These are phyloP conservation scores for Saturnispora mendoncae DNA, from an alignment of 805 yeast species.

Conservation along the genomic window DNA sequence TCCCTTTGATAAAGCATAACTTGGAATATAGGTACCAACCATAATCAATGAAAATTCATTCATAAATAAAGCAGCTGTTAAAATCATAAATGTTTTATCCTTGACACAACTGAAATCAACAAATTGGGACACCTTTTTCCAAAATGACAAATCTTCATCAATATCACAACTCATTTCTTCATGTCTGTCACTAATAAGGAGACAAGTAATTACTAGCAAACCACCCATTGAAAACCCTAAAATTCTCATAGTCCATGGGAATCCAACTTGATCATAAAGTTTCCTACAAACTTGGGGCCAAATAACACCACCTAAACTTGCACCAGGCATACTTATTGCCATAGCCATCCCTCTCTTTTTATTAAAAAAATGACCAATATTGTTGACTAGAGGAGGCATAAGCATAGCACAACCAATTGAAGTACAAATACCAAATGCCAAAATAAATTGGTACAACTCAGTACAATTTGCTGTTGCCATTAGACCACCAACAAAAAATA, in stretches of 20 bases:
- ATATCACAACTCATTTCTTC: slow-evolving; percentile 14
- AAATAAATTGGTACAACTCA: slow-evolving; percentile 40
- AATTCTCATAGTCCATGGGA: slow-evolving; percentile 51
- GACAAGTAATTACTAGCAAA: slow-evolving; percentile 23
- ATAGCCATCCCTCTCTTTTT: slow-evolving; percentile 49
- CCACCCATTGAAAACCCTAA: slow-evolving; percentile 39
- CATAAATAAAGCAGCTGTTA: slow-evolving; percentile 36
- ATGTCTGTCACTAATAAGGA: slow-evolving; percentile 26
- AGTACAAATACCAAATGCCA: slow-evolving; percentile 40
- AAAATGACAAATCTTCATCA: not conserved
- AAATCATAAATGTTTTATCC: slow-evolving; percentile 34
- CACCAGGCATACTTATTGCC: slow-evolving; percentile 54
- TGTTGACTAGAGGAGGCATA: slow-evolving; percentile 36
- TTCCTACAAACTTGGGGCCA: slow-evolving; percentile 47
- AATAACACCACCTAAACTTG: slow-evolving; percentile 47
- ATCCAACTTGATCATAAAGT: slow-evolving; percentile 44
- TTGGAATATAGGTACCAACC: slow-evolving; percentile 45
- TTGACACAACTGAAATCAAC: slow-evolving; percentile 33
- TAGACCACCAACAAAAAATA: slow-evolving; percentile 27
- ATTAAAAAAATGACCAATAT: slow-evolving; percentile 53
- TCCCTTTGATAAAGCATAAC: slow-evolving; percentile 47
- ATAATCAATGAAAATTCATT: slow-evolving; percentile 46
- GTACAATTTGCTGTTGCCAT: slow-evolving; percentile 38
- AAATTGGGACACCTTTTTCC: slow-evolving; percentile 20
- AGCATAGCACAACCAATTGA: slow-evolving; percentile 42